Percentiles rank a stretch among this genome's conserved stretches.
These are phyloP conservation scores for Botrytis medusae DNA, from an alignment of 2,329 filamentous ascomycete species.

Conservation along the genomic window DNA sequence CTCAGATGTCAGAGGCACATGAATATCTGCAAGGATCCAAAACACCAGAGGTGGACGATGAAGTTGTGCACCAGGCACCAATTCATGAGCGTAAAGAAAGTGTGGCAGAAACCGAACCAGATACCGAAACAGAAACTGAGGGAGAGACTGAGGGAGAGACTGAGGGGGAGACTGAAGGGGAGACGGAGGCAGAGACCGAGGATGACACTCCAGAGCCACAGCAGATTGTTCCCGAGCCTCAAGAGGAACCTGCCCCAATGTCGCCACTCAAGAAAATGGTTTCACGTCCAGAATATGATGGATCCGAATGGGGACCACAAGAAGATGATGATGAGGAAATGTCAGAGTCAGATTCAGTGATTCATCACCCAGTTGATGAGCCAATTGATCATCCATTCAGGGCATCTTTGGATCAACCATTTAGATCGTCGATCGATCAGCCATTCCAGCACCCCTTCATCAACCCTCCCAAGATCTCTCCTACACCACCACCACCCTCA, in stretches of 20 bases:
- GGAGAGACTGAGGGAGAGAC: neutral
- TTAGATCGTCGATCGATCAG: conserved; percentile 17
- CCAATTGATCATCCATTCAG: conserved; percentile 14
- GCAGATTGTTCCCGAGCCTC: neutral
- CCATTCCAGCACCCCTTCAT: conserved; percentile 11
- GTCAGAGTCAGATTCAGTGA: conserved; percentile 81
- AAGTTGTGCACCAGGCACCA: neutral
- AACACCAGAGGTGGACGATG: conserved; percentile 15
- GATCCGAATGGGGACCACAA: conserved; percentile 59
- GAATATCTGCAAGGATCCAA: conserved; percentile 16
- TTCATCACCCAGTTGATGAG: conserved; percentile 57
- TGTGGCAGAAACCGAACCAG: neutral
- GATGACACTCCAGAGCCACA: conserved; percentile 7
- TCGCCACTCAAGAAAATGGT: conserved; percentile 39
- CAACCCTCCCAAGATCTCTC: conserved; percentile 46
- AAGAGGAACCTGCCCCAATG: conserved; percentile 30
- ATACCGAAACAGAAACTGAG: neutral
- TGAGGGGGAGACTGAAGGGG: neutral
- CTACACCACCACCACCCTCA: conserved; percentile 32
- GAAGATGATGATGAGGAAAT: conserved; percentile 52
- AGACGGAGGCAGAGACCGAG: neutral
- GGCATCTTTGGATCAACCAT: conserved; percentile 11
- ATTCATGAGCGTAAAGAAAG: neutral
- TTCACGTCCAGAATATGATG: conserved; percentile 63
- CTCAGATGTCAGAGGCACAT: conserved; percentile 34